Base-by-base conservation (phyloP, 768 basidiomycete genomes). In the Lactarius sp. region DNA sequence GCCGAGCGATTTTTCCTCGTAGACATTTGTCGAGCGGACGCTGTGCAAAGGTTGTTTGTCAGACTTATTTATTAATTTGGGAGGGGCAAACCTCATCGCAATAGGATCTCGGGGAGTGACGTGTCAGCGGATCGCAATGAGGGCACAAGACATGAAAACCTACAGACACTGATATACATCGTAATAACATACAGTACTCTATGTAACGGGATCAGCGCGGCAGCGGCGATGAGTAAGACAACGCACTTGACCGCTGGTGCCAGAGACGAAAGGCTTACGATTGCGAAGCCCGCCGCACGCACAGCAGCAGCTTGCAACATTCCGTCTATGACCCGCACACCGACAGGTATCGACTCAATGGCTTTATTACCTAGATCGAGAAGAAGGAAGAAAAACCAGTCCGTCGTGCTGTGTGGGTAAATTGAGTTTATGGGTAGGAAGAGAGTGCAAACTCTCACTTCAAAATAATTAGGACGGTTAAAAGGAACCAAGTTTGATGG, bases 1-100 rank as follows among this genome's bases (percentile, higher is more conserved):
- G 2, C 94, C 96, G 27, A 98, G 81, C 0, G 93, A 94, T 58
- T 84, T 85, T 69, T 97, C 95, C 74, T 99, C 96, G 71, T 98
- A 97, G 0, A 92, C 92, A 68, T 93, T 92, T 52, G 89, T 87
- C n/a, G 92, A 87, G 12, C 96, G 92, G 22, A 98, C 92, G 72
- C 90, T 90, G 56, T 13, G 31, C n/a, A 41, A 31, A 22, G 12
- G 10, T 4, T 51, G n/a, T 34, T 46, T 36, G 22, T 59, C 18
- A 65, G 56, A 50, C 13, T 16, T 46, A 37, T 34, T 12, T n/a
- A 14, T 27, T 0, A 22, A 27, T 6, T 34, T 3, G 16, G 22
- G 16, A 33, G 50, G 13, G 5, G 12, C 76, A 20, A 54, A 86
- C 88, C 88, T 92, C 85, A 91, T 82, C 0, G 89, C 88, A 68